These are phyloP conservation scores for Lachnellula subtilissima DNA, from an alignment of 2,329 filamentous ascomycete genomes.

Conservation along the genomic window DNA sequence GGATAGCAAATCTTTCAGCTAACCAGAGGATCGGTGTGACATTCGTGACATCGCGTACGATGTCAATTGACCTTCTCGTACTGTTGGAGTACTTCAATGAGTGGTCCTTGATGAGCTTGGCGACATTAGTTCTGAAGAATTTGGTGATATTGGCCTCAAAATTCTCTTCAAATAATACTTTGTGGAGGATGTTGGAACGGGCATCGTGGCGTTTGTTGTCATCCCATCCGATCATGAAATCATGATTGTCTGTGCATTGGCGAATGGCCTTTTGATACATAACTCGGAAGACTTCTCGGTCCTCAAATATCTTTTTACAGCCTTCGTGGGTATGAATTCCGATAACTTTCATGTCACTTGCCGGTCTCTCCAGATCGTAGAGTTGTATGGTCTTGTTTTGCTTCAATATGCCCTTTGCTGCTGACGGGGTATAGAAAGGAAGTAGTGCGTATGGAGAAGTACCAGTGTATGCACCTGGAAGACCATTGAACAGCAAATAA, in stretches of 20 bases:
- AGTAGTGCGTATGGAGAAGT: constrained; percentile 45
- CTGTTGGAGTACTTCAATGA: constrained; percentile 42
- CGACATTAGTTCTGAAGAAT: constrained; percentile 41
- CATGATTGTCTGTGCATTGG: constrained; percentile 41
- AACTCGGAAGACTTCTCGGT: constrained; percentile 43
- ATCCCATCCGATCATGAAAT: constrained; percentile 44
- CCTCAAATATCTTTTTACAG: constrained; percentile 45
- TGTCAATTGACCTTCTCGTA: constrained; percentile 41
- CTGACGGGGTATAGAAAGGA: constrained; percentile 47
- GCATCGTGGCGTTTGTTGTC: constrained; percentile 37
- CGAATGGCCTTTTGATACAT: constrained; percentile 42
- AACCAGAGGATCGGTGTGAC: constrained; percentile 53
- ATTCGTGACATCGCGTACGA: constrained; percentile 52
- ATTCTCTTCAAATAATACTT: constrained; percentile 39
- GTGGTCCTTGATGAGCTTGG: constrained; percentile 41
- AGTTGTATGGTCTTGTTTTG: constrained; percentile 41
- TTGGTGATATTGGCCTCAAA: constrained; percentile 40
- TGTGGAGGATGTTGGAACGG: constrained; percentile 40
- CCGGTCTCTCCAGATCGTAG: constrained; percentile 42
- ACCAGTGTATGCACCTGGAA: constrained; percentile 44
- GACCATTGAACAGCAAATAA: constrained; percentile 39
- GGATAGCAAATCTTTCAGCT: constrained; percentile 44
- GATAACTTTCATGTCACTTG: constrained; percentile 38
- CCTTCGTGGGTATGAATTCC: constrained; percentile 46
- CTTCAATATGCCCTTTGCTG: constrained; percentile 42